phyloP scores from a whole-genome alignment of 1,284 basidiomycete genomes.

The Rhodotorula sp. region DNA sequence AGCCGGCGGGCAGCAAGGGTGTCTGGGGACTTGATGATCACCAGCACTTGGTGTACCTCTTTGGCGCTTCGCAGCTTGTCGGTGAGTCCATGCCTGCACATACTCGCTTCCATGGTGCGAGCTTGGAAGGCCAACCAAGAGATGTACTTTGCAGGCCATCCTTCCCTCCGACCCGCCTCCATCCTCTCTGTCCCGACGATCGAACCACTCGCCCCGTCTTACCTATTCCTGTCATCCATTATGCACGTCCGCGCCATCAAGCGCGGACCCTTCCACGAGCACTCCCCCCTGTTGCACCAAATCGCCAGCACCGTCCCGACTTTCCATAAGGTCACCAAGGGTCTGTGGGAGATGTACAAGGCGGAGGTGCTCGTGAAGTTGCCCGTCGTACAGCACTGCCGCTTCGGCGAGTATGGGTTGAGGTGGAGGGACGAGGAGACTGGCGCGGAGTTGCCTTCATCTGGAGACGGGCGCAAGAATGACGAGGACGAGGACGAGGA shows the following conservation, averaged over 20 bases:
- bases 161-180: conserved; percentile 60
- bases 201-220: conserved; percentile 38
- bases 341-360: conserved; percentile 94
- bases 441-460: conserved; percentile 25
- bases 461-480: conserved; percentile 17
- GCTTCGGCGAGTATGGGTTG: conserved; percentile 59
- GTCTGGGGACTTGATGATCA: conserved; percentile 99
- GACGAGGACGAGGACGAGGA: conserved; percentile 11
- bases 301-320: conserved; percentile 79
- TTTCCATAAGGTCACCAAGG: conserved; percentile 86
- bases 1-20: conserved; percentile 95
- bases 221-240: conserved; percentile 58
- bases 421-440: conserved; percentile 31
- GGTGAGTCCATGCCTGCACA: conserved; percentile 38
- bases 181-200: conserved; percentile 57
- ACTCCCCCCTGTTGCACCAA: conserved; percentile 84
- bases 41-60: conserved; percentile 68
- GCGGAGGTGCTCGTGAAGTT: conserved; percentile 91
- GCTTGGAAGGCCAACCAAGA: background rate
- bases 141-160: conserved; percentile 51
- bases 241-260: conserved; percentile 78
- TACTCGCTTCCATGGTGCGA: background rate
- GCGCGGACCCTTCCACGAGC: conserved; percentile 80
- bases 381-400: conserved; percentile 95
- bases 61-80: conserved; percentile 85